Conservation (phyloP, 2,329 filamentous ascomycete species). For the Paecilomyces sp. region DNA sequence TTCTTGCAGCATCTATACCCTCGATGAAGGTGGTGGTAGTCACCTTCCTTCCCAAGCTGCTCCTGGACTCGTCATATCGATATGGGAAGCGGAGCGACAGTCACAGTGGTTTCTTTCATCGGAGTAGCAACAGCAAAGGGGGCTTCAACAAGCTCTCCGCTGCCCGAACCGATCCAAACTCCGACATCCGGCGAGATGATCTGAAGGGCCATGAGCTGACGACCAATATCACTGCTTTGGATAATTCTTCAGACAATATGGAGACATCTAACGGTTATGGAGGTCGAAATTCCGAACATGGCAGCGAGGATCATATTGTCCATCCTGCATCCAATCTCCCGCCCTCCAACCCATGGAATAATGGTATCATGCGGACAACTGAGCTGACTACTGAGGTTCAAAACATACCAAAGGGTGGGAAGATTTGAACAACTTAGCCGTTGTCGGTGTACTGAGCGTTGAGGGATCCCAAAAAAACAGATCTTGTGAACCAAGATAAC, state of each 20-base stretch:
- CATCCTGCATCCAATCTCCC: not conserved
- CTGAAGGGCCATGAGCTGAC: not conserved
- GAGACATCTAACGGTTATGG: not conserved
- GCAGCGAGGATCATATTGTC: not conserved
- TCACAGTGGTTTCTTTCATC: not conserved
- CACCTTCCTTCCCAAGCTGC: constrained; percentile 36
- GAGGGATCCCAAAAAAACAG: not conserved
- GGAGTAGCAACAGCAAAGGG: not conserved
- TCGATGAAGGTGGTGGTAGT: constrained; percentile 34
- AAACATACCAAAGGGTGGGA: not conserved
- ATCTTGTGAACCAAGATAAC: not conserved
- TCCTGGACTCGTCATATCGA: not conserved
- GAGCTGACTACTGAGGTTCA: not conserved
- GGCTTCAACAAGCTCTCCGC: not conserved
- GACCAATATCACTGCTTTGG: not conserved
- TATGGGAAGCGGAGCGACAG: not conserved
- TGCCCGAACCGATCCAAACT: not conserved
- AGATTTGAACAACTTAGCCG: not conserved
- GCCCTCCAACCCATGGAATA: not conserved
- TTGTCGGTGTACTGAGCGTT: not conserved
- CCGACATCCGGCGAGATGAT: not conserved
- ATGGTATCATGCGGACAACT: not conserved
- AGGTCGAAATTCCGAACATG: not conserved
- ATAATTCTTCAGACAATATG: not conserved
- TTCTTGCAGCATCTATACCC: constrained; percentile 36